These are phyloP conservation scores for Diaporthe caulivora DNA, from an alignment of 2,329 filamentous ascomycete species.

Conservation along the genomic window DNA sequence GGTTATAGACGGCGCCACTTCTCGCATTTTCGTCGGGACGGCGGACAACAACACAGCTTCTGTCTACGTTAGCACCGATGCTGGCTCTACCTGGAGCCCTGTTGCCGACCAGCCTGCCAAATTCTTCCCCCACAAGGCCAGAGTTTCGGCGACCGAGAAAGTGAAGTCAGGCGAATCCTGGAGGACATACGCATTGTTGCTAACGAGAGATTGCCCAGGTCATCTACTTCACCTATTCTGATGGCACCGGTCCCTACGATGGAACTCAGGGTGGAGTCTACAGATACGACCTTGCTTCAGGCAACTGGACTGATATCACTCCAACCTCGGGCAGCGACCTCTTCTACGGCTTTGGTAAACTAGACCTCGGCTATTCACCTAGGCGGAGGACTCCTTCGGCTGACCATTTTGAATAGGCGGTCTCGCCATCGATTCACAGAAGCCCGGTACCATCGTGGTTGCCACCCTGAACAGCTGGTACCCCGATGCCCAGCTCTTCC, in stretches of 20 bases:
- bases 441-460: conserved; percentile 68
- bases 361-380: not conserved
- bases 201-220: not conserved
- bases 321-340: conserved; percentile 61
- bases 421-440: conserved; percentile 64
- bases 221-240: conserved; percentile 66
- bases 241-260: conserved; percentile 70
- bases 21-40: conserved; percentile 68
- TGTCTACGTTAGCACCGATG: conserved; percentile 66
- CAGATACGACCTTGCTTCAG: conserved; percentile 63
- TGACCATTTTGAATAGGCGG: conserved; percentile 53
- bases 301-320: conserved; percentile 69
- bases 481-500: conserved; percentile 68
- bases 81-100: conserved; percentile 64
- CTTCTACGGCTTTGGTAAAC: conserved; percentile 60
- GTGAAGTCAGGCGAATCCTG: conserved; percentile 42
- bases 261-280: conserved; percentile 65
- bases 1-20: conserved; percentile 59
- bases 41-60: conserved; percentile 63
- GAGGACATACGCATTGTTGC: not conserved
- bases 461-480: conserved; percentile 70
- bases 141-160: conserved; percentile 63
- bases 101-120: conserved; percentile 62
- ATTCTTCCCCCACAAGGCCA: conserved; percentile 67
- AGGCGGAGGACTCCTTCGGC: no score